Conservation (phyloP, 2,329 filamentous ascomycete genomes). For the Fonsecaea erecta region DNA sequence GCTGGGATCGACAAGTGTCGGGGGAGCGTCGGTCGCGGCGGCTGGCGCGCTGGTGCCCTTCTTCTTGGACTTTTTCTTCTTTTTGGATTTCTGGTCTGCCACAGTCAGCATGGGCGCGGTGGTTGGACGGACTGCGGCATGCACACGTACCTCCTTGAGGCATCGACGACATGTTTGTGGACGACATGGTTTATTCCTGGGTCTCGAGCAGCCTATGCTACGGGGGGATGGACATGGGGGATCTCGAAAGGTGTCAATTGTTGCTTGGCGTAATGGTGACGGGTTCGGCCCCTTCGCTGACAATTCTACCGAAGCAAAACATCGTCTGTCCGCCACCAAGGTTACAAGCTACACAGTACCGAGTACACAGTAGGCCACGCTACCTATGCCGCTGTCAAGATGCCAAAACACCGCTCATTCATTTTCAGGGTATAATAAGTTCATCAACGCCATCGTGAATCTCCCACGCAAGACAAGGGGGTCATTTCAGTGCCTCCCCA, state of each 20-base stretch:
- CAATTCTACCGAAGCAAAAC: conserved; percentile 5
- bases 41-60: conserved; percentile 29
- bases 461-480: neutral
- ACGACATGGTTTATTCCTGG: conserved; percentile 20
- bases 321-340: neutral
- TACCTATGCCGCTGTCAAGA: no score
- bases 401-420: neutral
- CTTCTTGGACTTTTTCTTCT: conserved; percentile 37
- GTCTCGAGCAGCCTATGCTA: neutral
- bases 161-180: conserved; percentile 29
- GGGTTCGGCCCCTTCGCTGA: conserved; percentile 12
- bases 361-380: no score
- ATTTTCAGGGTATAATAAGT: neutral
- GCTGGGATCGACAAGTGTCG: conserved; percentile 18
- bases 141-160: conserved; percentile 25
- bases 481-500: conserved; percentile 58
- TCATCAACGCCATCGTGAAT: neutral
- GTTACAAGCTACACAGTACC: neutral
- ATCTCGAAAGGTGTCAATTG: conserved; percentile 25
- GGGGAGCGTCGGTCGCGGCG: conserved; percentile 16
- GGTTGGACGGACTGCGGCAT: no score
- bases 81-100: conserved; percentile 37
- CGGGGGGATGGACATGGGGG: neutral
- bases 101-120: conserved; percentile 8
- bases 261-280: conserved; percentile 14